A percentile compares a stretch with the other conserved stretches of the same genome.
These are phyloP conservation scores for Bocquillonia castaneifolia DNA, from an alignment of 441 rosid species.

Conservation along the genomic window DNA sequence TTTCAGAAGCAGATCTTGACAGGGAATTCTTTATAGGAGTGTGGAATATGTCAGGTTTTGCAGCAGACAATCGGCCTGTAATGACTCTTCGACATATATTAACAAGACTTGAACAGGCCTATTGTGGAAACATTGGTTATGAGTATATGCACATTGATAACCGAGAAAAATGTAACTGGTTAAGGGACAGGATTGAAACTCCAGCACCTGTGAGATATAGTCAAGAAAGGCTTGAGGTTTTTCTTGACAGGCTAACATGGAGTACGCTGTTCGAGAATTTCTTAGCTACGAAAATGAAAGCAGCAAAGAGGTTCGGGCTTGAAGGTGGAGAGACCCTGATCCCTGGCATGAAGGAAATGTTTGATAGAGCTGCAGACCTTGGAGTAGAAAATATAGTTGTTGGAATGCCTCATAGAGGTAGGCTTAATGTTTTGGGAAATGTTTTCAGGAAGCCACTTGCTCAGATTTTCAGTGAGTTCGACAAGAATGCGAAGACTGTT, in stretches of 20 bases:
- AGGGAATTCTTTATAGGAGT: slow-evolving; percentile 93
- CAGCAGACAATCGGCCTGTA: slow-evolving; percentile 93
- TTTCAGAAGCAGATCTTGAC: slow-evolving; percentile 90
- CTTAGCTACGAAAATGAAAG: slow-evolving; percentile 88
- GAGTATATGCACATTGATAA: slow-evolving; percentile 97
- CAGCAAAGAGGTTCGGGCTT: slow-evolving; percentile 96
- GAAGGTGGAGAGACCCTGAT: slow-evolving; percentile 97
- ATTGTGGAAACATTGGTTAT: slow-evolving; percentile 90
- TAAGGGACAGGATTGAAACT: slow-evolving; percentile 94
- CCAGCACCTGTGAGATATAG: slow-evolving; percentile 79
- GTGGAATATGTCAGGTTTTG: slow-evolving; percentile 90
- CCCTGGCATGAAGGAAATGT: slow-evolving; percentile 99
- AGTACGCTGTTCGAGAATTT: slow-evolving; percentile 93
- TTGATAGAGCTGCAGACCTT: slow-evolving; percentile 89
- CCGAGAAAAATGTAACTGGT: slow-evolving; percentile 85
- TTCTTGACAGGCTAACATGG: slow-evolving; percentile 88
- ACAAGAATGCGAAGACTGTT: slow-evolving; percentile 74
- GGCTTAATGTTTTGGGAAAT: slow-evolving; percentile 87
- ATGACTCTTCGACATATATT: slow-evolving; percentile 83
- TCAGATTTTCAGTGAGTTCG: slow-evolving; percentile 90
- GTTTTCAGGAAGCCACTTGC: slow-evolving; percentile 90
- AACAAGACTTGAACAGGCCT: slow-evolving; percentile 89
- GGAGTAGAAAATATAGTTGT: slow-evolving; percentile 96
- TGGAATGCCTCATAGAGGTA: slow-evolving; percentile 98
- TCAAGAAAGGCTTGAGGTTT: slow-evolving; percentile 77